Conservation (phyloP, 495 filamentous ascomycete species). For the Annulohypoxylon maeteangense region DNA sequence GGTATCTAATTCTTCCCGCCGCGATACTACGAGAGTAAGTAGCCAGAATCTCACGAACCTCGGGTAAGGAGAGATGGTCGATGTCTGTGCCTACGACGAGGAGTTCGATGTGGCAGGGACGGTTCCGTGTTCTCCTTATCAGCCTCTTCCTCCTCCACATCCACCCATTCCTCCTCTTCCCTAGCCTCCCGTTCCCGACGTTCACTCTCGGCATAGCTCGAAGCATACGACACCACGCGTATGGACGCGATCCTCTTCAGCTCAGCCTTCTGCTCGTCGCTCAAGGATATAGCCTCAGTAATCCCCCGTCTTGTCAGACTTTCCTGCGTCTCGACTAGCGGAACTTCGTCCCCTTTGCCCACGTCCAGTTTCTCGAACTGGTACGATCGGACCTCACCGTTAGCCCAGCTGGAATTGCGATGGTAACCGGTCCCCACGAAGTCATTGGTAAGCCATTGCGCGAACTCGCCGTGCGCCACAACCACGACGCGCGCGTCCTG, state of each 20-base stretch:
- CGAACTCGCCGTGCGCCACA: conserved; percentile 42
- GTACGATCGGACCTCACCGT: conserved; percentile 76
- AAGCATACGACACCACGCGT: neutral
- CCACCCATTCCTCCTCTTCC: neutral
- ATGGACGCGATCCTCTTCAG: conserved; percentile 13
- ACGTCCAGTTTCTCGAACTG: conserved; percentile 61
- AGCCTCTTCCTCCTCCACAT: neutral
- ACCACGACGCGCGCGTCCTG: conserved; percentile 66
- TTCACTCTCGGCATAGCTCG: neutral
- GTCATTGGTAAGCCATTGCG: conserved; percentile 78
- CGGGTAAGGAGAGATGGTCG: neutral
- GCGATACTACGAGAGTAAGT: neutral
- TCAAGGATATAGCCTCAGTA: neutral
- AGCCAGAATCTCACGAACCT: neutral
- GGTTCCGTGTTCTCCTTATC: neutral
- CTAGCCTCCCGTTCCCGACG: neutral
- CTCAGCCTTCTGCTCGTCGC: neutral
- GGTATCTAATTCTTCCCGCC: neutral
- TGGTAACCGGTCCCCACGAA: conserved; percentile 64
- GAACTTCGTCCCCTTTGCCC: conserved; percentile 53
- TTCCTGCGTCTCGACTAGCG: conserved; percentile 64
- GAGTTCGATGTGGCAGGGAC: neutral
- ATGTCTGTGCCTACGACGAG: neutral
- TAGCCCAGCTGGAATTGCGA: conserved; percentile 45
- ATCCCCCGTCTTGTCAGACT: conserved; percentile 50